Percentiles rank a stretch among this genome's conserved stretches.
Evolutionary conservation across 164 flowering plant genomes (phyloP).

Genomic region (Chloranthus sessilifolius): DNA sequence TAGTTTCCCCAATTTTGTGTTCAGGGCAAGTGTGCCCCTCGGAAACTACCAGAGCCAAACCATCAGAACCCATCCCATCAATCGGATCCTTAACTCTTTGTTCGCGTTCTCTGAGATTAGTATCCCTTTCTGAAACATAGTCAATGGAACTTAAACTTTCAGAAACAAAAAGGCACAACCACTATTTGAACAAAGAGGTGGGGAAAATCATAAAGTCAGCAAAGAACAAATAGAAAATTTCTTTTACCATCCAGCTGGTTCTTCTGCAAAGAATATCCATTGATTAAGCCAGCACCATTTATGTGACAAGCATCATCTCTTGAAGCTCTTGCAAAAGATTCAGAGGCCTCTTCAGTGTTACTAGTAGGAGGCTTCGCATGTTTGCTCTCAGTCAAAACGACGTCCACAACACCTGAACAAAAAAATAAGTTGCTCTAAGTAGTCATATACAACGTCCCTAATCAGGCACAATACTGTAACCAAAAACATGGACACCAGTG

Average conservation of each 20-base stretch:
- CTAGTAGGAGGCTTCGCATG: conserved; percentile 13
- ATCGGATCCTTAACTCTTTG: background rate
- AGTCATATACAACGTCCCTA: background rate
- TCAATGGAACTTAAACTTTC: background rate
- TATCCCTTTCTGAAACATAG: conserved; percentile 2
- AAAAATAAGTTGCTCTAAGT: background rate
- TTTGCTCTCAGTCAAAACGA: conserved; percentile 20
- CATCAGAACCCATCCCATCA: conserved; percentile 3
- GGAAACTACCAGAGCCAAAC: background rate
- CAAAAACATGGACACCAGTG: conserved; percentile 5
- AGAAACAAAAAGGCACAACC: background rate
- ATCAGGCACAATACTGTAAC: background rate
- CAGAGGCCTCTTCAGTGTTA: conserved; percentile 16
- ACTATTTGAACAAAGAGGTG: no score
- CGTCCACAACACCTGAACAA: conserved; percentile 11
- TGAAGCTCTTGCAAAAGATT: conserved; percentile 12
- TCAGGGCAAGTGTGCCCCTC: background rate
- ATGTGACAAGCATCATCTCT: conserved; percentile 18
- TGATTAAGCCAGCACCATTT: conserved; percentile 16
- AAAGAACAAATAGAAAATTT: conserved; percentile 1
- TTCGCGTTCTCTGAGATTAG: background rate
- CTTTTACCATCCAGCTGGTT: conserved; percentile 20
- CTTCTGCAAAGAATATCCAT: conserved; percentile 10
- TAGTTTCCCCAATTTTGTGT: background rate
- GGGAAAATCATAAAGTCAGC: no score